Evolutionary conservation across 2,329 filamentous ascomycete genomes (phyloP), one percentile per base, ranked within the genome.

Genomic region (Xylaria sp.): DNA sequence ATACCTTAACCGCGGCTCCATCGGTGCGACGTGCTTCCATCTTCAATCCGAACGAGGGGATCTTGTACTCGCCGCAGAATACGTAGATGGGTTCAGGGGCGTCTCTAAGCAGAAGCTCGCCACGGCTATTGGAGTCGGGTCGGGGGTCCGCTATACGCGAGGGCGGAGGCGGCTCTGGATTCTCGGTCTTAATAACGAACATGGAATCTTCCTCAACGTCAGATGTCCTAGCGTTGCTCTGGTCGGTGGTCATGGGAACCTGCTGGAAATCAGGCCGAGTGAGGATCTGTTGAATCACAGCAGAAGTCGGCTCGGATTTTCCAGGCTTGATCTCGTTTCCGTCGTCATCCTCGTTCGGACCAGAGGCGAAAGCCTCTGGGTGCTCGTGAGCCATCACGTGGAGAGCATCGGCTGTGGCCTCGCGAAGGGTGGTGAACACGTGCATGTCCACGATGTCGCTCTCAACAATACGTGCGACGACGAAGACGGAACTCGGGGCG

Each of bases 21-120:
- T 67, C 60, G 1, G 18, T 25, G 4, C 60, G 65, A 9, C 54
- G 59, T 1, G 65, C 57, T 29, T 70, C 67, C 67, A 73, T 64
- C 62, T 70, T 71, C 18, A 72, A 40, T 21, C 71, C 65, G 27
- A n/a, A 44, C 1, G 62, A 58, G 2, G 27, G 18, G 55, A 73
- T 48, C 16, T 65, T 61, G 27, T 59, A 69, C 13, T 53, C 50
- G 25, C 71, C 71, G 42, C 50, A 66, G 63, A 65, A 73, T 10
- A 72, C 48, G 21, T 57, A 72, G 13, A 10, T 47, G 2, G 59
- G 37, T 57, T 71, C 69, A 23, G 66, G 57, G 6, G 13, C 29
- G 5, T 40, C 60, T 18, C n/a, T n/a, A 1, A 69, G 50, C 6
- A 60, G 42, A 25, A 55, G 18, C 32, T 65, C 47, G 12, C 62